Base-by-base conservation (phyloP, 495 filamentous ascomycete species). In the Penicillium macrosclerotiorum region DNA sequence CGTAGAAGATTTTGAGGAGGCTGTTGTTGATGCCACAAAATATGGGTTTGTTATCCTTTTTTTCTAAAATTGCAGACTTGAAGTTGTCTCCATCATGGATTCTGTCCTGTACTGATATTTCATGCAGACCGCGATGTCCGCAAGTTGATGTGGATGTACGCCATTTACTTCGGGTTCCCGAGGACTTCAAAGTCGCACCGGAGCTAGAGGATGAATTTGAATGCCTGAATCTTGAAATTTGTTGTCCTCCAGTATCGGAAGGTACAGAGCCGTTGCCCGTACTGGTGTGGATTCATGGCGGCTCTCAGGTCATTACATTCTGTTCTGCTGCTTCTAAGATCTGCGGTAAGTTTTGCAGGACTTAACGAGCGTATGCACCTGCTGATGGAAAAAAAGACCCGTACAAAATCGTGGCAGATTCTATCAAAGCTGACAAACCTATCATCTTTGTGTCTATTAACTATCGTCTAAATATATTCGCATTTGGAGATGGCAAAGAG, bases 381-480 rank as follows among this genome's bases (percentile, higher is more conserved):
- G n/a, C 3, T 8, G 4, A 34, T 8, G 8, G 6, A 18, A 27
- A 16, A 18, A 27, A 1, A 67, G 65, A 67, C 47, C 64, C 65
- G 0, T 62, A 54, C 23, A 63, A 61, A 27, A 44, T 71, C 23
- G 62, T 71, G 12, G 55, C 60, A 0, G 68, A 69, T 20, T 69
- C 68, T 0, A 60, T 69, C 23, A 56, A 55, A 30, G 34, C 53
- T 3, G 55, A 47, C 13, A 71, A 81, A 37, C 66, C 70, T 26
- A 69, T 83, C 19, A 68, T 88, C 16, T 76, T 86, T 42, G 78
- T 85, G 11, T 69, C 71, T 4, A 72, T 84, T 59, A 85, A 85
- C 61, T 85, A 86, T 57, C 80, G 83, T 5, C 50, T 84, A 39
- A 82, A 83, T 57, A 77, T 86, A 45, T 82, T 85, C 51, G 77